phyloP scores from a whole-genome alignment of 2,329 filamentous ascomycete species.

The Sclerotinia trifoliorum region DNA sequence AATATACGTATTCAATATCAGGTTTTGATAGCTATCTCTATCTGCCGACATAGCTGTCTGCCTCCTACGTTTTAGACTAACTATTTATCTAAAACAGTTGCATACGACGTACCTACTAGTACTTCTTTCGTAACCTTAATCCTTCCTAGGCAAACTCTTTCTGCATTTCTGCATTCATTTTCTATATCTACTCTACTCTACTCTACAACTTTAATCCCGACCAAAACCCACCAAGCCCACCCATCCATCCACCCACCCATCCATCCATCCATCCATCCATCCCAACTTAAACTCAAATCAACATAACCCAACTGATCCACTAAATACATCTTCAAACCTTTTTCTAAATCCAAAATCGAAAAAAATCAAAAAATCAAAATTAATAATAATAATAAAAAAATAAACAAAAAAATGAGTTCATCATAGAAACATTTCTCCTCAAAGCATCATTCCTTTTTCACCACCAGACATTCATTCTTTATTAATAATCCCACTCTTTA shows the following conservation, averaged over 20 bases:
- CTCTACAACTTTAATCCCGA: neutral
- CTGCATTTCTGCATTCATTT: no score
- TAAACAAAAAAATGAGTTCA: neutral
- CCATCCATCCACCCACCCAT: no score
- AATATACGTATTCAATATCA: neutral
- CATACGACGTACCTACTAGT: no score
- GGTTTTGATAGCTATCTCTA: neutral
- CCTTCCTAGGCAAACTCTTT: neutral
- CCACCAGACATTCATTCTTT: conserved; percentile 3
- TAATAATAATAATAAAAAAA: neutral
- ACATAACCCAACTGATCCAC: neutral
- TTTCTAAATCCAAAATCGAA: neutral
- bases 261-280: neutral
- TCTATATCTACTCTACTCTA: neutral
- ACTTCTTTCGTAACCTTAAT: neutral
- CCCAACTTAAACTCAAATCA: neutral
- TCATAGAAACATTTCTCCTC: neutral
- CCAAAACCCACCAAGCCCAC: neutral
- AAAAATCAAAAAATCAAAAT: no score
- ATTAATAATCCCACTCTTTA: neutral
- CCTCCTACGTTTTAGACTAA: no score
- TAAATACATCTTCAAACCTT: neutral
- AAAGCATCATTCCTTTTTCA: neutral
- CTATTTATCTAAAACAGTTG: no score
- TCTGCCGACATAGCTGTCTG: neutral